A percentile compares a stretch with the other conserved stretches of the same genome.
Conservation (phyloP, 2,329 filamentous ascomycete species). For the Trichoderma citrinoviride region DNA sequence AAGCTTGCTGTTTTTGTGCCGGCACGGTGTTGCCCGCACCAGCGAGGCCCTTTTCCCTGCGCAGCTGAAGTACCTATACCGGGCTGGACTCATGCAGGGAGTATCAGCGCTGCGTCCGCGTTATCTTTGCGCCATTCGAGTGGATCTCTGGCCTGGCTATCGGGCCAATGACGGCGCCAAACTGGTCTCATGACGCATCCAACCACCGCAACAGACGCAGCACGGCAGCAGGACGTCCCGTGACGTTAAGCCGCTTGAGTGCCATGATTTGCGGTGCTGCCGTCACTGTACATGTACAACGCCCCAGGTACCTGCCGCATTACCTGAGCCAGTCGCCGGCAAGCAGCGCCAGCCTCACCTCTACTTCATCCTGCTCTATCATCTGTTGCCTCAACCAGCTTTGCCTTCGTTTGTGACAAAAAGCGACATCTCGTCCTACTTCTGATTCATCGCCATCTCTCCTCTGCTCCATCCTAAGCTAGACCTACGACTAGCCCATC, state of each 20-base stretch:
- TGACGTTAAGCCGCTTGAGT: conserved; percentile 8
- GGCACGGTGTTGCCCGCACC: background rate
- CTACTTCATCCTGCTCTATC: background rate
- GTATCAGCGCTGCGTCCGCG: conserved; percentile 8
- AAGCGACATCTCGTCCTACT: conserved; percentile 1
- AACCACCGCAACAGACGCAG: conserved; percentile 24
- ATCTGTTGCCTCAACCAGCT: conserved; percentile 5
- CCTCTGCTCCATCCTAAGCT: background rate
- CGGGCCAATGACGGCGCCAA: background rate
- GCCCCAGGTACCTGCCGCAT: background rate
- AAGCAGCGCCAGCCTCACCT: conserved; percentile 17
- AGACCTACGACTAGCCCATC: background rate
- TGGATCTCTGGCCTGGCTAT: background rate
- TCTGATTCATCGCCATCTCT: background rate
- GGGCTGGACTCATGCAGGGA: background rate
- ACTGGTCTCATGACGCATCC: conserved; percentile 35
- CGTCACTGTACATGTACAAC: conserved; percentile 17
- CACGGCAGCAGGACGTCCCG: conserved; percentile 14
- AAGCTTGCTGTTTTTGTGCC: background rate
- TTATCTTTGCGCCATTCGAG: conserved; percentile 5
- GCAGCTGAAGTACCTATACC: conserved; percentile 1
- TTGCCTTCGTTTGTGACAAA: background rate
- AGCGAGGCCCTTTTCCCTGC: background rate
- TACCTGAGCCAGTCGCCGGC: background rate
- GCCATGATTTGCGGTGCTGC: conserved; percentile 7